phyloP scores from a whole-genome alignment of 2,329 filamentous ascomycete species.

The Zalaria sp. region DNA sequence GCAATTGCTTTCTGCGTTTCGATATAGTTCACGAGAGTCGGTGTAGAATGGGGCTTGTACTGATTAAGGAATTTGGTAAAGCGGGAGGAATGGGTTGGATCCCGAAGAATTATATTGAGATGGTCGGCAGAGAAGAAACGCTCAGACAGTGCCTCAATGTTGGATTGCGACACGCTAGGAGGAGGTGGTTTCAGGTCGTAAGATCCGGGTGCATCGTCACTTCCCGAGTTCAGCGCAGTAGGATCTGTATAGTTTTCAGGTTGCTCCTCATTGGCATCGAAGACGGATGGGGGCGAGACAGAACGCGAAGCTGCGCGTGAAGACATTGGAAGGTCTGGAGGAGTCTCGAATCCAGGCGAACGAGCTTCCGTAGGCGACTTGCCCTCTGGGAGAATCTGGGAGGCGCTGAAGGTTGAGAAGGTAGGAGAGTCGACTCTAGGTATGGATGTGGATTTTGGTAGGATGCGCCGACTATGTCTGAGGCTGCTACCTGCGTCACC shows the following conservation, averaged over 20 bases:
- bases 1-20: conserved; percentile 26
- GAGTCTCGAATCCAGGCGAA: background rate
- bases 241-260: conserved; percentile 7
- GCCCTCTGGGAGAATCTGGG: conserved; percentile 3
- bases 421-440: conserved; percentile 1
- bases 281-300: conserved; percentile 12
- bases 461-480: background rate
- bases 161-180: conserved; percentile 14
- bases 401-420: conserved; percentile 4
- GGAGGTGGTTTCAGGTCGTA: conserved; percentile 28
- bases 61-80: conserved; percentile 25
- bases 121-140: conserved; percentile 29
- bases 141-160: conserved; percentile 21
- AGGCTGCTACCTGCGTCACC: background rate
- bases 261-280: conserved; percentile 7
- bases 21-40: conserved; percentile 22
- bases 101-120: conserved; percentile 25
- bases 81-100: conserved; percentile 18
- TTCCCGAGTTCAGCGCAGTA: conserved; percentile 9
- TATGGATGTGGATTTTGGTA: background rate
- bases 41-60: conserved; percentile 22
- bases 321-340: conserved; percentile 3
- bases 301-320: background rate
- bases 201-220: conserved; percentile 12
- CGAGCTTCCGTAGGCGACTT: too few relatives aligned